Evolutionary conservation across 805 yeast species (phyloP).

Genomic region (Wickerhamiella alocasiicola): DNA sequence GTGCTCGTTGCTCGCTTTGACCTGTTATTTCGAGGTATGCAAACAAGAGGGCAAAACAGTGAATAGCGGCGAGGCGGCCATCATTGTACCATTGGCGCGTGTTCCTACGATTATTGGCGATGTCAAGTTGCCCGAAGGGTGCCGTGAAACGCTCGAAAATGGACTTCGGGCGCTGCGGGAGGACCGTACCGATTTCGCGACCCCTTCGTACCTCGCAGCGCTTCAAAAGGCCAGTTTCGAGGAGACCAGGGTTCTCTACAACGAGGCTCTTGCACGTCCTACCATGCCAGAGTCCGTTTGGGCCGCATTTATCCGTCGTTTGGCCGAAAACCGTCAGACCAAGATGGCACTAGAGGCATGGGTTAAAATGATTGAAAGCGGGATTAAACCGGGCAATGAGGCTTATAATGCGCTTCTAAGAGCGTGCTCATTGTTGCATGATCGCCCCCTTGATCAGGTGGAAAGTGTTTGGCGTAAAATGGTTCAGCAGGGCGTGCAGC

Average conservation of each 20-base stretch:
- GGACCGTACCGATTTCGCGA: slow-evolving; percentile 17
- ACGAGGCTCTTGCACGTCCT: slow-evolving; percentile 18
- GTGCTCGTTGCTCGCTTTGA: slow-evolving; percentile 26
- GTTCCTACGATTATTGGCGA: slow-evolving; percentile 20
- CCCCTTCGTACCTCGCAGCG: slow-evolving; percentile 16
- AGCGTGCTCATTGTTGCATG: slow-evolving; percentile 30
- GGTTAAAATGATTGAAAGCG: slow-evolving; percentile 35
- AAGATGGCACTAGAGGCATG: slow-evolving; percentile 32
- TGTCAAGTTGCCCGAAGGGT: neutral
- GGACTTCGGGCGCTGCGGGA: slow-evolving; percentile 17
- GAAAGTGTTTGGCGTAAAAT: slow-evolving; percentile 29
- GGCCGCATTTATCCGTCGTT: slow-evolving; percentile 24
- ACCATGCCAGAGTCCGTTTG: slow-evolving; percentile 21
- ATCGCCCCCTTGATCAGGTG: slow-evolving; percentile 21
- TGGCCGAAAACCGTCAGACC: slow-evolving; percentile 23
- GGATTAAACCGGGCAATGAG: slow-evolving; percentile 32
- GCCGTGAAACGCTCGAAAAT: slow-evolving; percentile 9
- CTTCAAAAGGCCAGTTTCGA: slow-evolving; percentile 20
- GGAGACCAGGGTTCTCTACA: slow-evolving; percentile 21
- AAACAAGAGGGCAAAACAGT: slow-evolving; percentile 12
- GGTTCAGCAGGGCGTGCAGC: slow-evolving; percentile 29
- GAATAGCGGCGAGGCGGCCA: slow-evolving; percentile 15
- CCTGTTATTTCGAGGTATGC: slow-evolving; percentile 24
- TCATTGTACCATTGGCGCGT: slow-evolving; percentile 22
- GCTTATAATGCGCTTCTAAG: slow-evolving; percentile 51